Percentiles rank a stretch among this genome's conserved stretches.
Evolutionary conservation across 2,329 filamentous ascomycete species (phyloP).

Genomic region (Ascochyta koolunga): DNA sequence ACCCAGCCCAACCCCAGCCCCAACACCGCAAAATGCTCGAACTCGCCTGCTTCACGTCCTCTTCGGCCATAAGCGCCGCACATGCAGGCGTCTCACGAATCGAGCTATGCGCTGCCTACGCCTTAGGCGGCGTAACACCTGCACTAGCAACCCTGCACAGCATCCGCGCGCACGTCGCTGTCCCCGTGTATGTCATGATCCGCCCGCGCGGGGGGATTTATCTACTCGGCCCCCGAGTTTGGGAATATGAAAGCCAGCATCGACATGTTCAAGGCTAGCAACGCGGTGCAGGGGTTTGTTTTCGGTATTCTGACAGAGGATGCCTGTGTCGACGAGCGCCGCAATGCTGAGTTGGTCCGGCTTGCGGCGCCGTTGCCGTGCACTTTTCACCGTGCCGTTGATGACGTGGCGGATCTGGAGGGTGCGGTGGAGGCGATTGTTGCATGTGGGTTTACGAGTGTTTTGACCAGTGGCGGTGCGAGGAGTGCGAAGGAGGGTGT

Average conservation of each 20-base stretch:
- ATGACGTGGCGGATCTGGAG: conserved; percentile 45
- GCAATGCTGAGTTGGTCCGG: conserved; percentile 51
- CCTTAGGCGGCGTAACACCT: conserved; percentile 53
- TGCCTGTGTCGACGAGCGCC: conserved; percentile 48
- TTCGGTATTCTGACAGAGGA: conserved; percentile 55
- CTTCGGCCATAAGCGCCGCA: conserved; percentile 53
- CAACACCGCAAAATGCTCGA: conserved; percentile 46
- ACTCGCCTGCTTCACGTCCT: conserved; percentile 56
- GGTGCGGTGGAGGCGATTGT: conserved; percentile 48
- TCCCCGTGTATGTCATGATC: conserved; percentile 61
- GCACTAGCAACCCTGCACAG: conserved; percentile 32
- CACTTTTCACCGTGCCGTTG: conserved; percentile 63
- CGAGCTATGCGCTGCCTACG: conserved; percentile 55
- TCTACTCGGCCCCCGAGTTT: conserved; percentile 52
- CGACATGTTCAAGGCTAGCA: conserved; percentile 37
- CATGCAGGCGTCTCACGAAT: conserved; percentile 56
- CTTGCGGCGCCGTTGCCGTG: conserved; percentile 53
- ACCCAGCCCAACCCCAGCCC: not conserved
- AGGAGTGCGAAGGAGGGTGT: conserved; percentile 45
- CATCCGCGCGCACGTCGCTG: conserved; percentile 11
- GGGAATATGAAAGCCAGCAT: conserved; percentile 53
- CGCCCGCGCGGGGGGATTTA: conserved; percentile 57
- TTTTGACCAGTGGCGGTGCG: conserved; percentile 58
- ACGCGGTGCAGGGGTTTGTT: conserved; percentile 55
- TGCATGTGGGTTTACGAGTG: conserved; percentile 51